phyloP scores from a whole-genome alignment of 768 basidiomycete genomes.

The Amanita rubescens region DNA sequence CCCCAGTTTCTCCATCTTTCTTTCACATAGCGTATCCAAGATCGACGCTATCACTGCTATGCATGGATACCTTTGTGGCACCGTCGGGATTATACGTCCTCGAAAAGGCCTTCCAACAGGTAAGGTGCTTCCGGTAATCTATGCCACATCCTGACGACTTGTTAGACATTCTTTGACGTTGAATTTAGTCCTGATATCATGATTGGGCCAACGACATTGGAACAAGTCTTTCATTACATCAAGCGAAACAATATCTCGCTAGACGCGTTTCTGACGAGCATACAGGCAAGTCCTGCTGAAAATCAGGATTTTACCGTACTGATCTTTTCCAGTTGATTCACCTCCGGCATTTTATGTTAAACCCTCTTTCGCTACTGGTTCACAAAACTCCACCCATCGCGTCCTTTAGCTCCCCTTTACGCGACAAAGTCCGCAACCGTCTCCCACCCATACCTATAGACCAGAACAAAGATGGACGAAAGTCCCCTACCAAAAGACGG shows the following conservation, averaged over 20 bases:
- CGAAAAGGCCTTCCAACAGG: constrained; percentile 48
- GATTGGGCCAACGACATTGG: constrained; percentile 50
- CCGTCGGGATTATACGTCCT: constrained; percentile 42
- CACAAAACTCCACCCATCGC: background rate
- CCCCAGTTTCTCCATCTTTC: constrained; percentile 49
- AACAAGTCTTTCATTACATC: constrained; percentile 51
- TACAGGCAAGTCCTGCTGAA: constrained; percentile 43
- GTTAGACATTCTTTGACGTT: constrained; percentile 48
- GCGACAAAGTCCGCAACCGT: background rate
- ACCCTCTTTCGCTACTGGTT: constrained; percentile 2
- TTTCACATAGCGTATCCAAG: constrained; percentile 55
- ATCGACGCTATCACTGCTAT: constrained; percentile 49
- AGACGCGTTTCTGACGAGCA: constrained; percentile 46
- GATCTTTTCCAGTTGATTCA: background rate
- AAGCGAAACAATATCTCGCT: constrained; percentile 48
- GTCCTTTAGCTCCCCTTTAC: background rate
- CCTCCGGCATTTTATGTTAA: constrained; percentile 5
- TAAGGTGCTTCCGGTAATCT: constrained; percentile 17
- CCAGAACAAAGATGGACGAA: background rate
- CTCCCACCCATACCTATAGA: background rate
- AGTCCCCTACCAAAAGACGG: constrained; percentile 5
- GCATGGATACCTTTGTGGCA: constrained; percentile 42
- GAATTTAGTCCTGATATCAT: constrained; percentile 53
- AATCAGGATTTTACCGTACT: background rate
- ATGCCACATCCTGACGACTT: background rate